A percentile compares a stretch with the other conserved stretches of the same genome.
phyloP scores from a whole-genome alignment of 352 stramenopile species.

The Globisporangium radiosum region DNA sequence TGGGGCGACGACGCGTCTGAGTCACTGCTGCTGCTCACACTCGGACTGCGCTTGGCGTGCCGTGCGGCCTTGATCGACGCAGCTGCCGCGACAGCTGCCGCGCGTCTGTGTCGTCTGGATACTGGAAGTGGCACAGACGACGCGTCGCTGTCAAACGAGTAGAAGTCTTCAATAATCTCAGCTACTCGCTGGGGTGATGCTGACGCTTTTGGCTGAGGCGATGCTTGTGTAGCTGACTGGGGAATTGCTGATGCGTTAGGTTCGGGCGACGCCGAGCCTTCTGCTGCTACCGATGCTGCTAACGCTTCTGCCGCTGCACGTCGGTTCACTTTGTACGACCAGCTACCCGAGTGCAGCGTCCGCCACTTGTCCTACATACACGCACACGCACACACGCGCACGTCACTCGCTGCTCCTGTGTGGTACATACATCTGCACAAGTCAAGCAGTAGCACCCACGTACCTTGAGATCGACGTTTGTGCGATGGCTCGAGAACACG shows the following conservation, averaged over 20 bases:
- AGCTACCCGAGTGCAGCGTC: slow-evolving; percentile 19
- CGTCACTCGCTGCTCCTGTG: neutral
- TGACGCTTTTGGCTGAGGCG: neutral
- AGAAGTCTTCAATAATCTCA: neutral
- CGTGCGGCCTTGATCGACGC: slow-evolving; percentile 7
- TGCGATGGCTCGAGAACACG: slow-evolving; percentile 42
- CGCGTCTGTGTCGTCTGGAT: neutral
- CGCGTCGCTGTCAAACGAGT: slow-evolving; percentile 2
- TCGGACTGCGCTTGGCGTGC: slow-evolving; percentile 3
- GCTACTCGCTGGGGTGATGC: neutral
- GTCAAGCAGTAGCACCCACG: neutral
- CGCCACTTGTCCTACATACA: slow-evolving; percentile 38
- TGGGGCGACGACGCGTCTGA: neutral
- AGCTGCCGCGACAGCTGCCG: neutral
- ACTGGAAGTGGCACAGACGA: neutral
- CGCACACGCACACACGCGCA: neutral
- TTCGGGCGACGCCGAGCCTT: neutral
- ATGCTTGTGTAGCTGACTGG: no score
- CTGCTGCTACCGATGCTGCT: no score
- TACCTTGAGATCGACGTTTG: slow-evolving; percentile 66
- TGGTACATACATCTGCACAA: neutral
- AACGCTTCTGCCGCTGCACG: no score
- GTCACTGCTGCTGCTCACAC: no score
- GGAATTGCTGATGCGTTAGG: neutral
- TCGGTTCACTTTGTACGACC: neutral